Base-by-base conservation (phyloP, 2,329 filamentous ascomycete genomes). In the Arthroderma uncinatum region DNA sequence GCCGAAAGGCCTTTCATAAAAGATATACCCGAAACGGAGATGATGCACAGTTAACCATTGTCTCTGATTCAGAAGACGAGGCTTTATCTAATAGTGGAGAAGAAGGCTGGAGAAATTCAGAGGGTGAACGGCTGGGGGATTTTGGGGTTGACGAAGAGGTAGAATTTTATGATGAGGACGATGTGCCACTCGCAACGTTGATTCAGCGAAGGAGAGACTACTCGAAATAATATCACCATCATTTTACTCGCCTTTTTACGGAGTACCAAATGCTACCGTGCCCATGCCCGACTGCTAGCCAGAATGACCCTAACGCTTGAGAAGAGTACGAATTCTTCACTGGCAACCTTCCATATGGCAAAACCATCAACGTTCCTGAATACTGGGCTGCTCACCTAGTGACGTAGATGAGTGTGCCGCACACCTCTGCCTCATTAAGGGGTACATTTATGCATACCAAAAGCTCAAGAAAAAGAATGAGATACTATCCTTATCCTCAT, bases 101-200 rank as follows among this genome's bases (percentile, higher is more conserved):
- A 66, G 81, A 83, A 68, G 77, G 72, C 0, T 85, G 82, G 82
- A 75, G 74, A 28, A 83, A 84, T 63, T 76, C 79, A 0, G 82
- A 84, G 64, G 82, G 82, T 2, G 82, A 85, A 61, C 69, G 81
- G 19, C 69, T 85, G 21, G 71, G 78, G 16, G 82, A 85, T 61
- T 85, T 84, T 65, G 82, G 82, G 0, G 80, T 85, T 2, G 82
- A 85, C 63, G 82, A 84, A 65, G 80, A 82, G 30, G 82, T 83
- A 60, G 78, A 81, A 59, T 60, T 60, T 16, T 60, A 60, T 34
- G 59, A 60, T 61, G 78, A 81, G 57, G 82, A 85, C 59, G 77
- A 84, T 63, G 66, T 84, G 12, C 82, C 82, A 1, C 66, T 85
- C 53, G 76, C 75, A 4, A 73, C 82, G 59, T 65, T 85, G 10